Conservation (phyloP, 768 basidiomycete species). For the Kwoniella pini region DNA sequence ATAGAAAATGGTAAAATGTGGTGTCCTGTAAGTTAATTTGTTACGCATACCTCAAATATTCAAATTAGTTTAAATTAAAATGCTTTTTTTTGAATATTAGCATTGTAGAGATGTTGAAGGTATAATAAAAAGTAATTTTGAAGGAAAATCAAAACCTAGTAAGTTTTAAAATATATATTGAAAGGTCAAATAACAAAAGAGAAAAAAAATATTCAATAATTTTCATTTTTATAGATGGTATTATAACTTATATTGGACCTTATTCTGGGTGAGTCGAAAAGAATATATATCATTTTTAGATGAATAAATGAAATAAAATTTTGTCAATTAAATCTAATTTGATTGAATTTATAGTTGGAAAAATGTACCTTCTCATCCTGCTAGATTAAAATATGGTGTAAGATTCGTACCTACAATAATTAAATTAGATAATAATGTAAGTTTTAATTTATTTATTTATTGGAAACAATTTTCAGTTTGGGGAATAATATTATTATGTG, state of each 20-base stretch:
- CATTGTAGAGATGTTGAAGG: slow-evolving; percentile 48
- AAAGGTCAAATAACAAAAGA: too few species aligned
- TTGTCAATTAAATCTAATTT: too few species aligned
- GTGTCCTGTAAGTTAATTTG: slow-evolving; percentile 46
- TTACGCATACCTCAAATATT: too few species aligned
- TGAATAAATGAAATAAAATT: too few species aligned
- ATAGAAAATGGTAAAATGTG: slow-evolving; percentile 53
- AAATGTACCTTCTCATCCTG: slow-evolving; percentile 34
- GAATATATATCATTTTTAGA: too few species aligned
- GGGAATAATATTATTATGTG: too few species aligned
- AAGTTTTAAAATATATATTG: too few species aligned
- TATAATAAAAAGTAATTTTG: slow-evolving; percentile 41
- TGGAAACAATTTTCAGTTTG: too few species aligned
- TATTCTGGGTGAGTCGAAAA: slow-evolving; percentile 14
- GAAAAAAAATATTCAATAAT: too few species aligned
- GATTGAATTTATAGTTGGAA: slow-evolving; percentile 10
- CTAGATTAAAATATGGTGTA: slow-evolving; percentile 42
- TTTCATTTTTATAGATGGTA: slow-evolving; percentile 5
- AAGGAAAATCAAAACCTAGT: slow-evolving; percentile 45
- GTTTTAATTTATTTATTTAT: too few species aligned
- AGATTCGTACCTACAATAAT: slow-evolving; percentile 48
- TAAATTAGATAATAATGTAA: slow-evolving; percentile 33
- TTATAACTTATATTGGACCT: slow-evolving; percentile 18
- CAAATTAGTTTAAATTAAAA: background rate
- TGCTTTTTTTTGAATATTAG: slow-evolving; percentile 13